Evolutionary conservation across 106 monocot genomes (phyloP), one percentile per base, ranked within the genome.

Genomic region (Platanthera zijinensis): DNA sequence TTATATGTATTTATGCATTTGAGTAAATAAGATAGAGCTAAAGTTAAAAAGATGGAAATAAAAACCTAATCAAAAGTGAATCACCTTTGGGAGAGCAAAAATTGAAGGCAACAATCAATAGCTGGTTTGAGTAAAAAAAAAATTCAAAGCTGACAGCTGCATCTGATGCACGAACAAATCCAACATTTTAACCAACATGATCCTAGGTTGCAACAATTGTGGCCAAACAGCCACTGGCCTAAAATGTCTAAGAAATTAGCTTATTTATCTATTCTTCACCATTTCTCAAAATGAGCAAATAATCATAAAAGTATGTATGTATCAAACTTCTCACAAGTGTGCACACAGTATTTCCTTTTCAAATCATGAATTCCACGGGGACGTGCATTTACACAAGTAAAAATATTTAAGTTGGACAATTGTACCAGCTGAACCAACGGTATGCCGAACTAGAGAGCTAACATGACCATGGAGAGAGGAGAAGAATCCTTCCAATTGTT

Each of bases 381-480:
- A 57, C 13, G 47, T 10, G 1, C 4, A 13, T 46, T 51, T 39
- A 52, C 18, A 71, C 12, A 11, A 51, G 50, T 57, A 32, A 4
- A 50, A 21, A 11, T 50, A 17, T 17, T 57, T 39, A 52, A 50
- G 46, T 53, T 70, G 45, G 10, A 64, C 54, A 3, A 18, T 75
- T 78, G 72, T 85, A 91, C 94, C 94, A 85, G 91, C 84, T 72
- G 91, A 93, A 80, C 91, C 97, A 13, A 99, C 89, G 22, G 86
- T 77, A 80, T 99, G 97, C 21, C 94, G 89, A 48, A 99, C 86
- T 85, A 94, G 94, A 77, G 80, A 86, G 72, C 87, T 77, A 68
- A 99, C 94, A 71, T 92, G 84, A 11, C 97, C 94, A 85, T 89
- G 94, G n/a, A 97, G 83, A 82, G 96, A 89, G 46, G 96, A 94